These are phyloP conservation scores for Penicillium hordei DNA, from an alignment of 2,329 filamentous ascomycete genomes.

Conservation along the genomic window DNA sequence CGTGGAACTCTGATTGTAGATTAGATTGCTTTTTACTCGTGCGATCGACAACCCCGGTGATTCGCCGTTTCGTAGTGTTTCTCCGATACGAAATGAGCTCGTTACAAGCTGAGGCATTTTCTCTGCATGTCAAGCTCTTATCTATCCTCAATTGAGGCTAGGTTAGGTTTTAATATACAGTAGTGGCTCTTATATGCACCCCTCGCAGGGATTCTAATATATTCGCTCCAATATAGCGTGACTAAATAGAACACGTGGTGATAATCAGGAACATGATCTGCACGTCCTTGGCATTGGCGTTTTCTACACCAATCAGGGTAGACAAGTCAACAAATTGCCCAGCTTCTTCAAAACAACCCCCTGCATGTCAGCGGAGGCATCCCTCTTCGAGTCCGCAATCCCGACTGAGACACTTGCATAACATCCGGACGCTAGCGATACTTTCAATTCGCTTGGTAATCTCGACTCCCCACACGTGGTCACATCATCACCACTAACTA, in stretches of 20 bases:
- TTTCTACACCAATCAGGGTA: conserved; percentile 34
- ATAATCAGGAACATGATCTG: neutral
- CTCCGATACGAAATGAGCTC: neutral
- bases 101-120: neutral
- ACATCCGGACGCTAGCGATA: conserved; percentile 56
- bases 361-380: conserved; percentile 55
- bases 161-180: neutral
- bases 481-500: conserved; percentile 51
- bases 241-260: neutral
- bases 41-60: neutral
- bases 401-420: conserved; percentile 65
- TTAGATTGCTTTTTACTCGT: neutral
- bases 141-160: neutral
- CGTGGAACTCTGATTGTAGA: neutral
- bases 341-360: conserved; percentile 54
- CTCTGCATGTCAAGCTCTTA: neutral
- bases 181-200: neutral
- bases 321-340: conserved; percentile 49
- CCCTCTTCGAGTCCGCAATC: conserved; percentile 60
- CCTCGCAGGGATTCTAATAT: neutral
- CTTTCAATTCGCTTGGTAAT: conserved; percentile 60
- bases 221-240: neutral
- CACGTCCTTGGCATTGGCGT: neutral
- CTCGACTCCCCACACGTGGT: conserved; percentile 57
- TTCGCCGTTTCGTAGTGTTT: neutral